Conservation (phyloP, 2,329 filamentous ascomycete genomes). For the Xylaria sp. region DNA sequence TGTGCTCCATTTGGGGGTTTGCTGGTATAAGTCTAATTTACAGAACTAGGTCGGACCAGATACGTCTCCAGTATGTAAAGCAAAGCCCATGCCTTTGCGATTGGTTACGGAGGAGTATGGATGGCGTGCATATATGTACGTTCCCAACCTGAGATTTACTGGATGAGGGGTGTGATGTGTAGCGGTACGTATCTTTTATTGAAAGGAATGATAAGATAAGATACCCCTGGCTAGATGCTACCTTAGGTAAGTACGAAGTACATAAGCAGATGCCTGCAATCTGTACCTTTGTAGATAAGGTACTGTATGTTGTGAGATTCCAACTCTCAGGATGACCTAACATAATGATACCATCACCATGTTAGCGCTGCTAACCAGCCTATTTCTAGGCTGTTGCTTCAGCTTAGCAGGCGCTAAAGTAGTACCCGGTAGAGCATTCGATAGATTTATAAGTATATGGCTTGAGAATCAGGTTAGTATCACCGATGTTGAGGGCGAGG, state of each 20-base stretch:
- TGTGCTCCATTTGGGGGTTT: too few relatives aligned
- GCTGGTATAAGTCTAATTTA: too few relatives aligned
- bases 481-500: neutral
- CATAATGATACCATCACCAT: conserved; percentile 36
- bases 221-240: neutral
- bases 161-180: too few relatives aligned
- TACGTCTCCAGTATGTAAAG: too few relatives aligned
- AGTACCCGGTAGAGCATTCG: conserved; percentile 54
- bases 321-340: neutral
- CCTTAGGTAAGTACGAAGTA: neutral
- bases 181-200: too few relatives aligned
- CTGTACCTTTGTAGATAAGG: neutral
- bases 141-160: neutral
- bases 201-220: neutral
- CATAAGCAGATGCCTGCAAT: neutral
- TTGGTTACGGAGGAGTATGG: neutral
- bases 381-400: conserved; percentile 38
- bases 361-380: conserved; percentile 33
- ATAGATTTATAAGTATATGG: conserved; percentile 59
- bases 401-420: conserved; percentile 41
- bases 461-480: conserved; percentile 56
- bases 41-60: too few relatives aligned
- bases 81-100: too few relatives aligned
- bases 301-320: neutral
- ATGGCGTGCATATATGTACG: neutral